These are phyloP conservation scores for Quercus suber DNA, from an alignment of 306 rosid species.

Conservation along the genomic window DNA sequence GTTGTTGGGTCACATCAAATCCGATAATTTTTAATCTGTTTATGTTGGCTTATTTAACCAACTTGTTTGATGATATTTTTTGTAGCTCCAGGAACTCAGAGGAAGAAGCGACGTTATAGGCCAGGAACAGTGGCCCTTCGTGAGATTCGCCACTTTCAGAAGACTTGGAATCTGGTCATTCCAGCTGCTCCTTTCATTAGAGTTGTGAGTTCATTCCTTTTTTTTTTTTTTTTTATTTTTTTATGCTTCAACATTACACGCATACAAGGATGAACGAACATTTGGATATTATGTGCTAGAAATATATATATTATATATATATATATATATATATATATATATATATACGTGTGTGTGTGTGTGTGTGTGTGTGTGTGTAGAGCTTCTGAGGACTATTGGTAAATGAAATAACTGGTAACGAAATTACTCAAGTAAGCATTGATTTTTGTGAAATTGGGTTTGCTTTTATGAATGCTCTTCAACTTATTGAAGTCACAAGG, in stretches of 20 bases:
- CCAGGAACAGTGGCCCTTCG: conserved; percentile 72
- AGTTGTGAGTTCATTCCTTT: conserved; percentile 41
- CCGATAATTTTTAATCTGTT: neutral
- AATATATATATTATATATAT: too few species aligned
- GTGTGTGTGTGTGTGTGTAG: too few species aligned
- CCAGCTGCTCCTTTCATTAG: conserved; percentile 73
- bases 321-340: too few species aligned
- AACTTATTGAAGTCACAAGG: too few species aligned
- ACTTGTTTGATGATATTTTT: neutral
- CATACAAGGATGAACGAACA: neutral
- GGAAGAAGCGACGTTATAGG: conserved; percentile 41
- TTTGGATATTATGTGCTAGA: neutral
- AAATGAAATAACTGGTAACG: too few species aligned
- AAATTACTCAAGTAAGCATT: too few species aligned
- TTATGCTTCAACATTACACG: neutral
- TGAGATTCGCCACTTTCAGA: conserved; percentile 70
- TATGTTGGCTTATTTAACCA: neutral
- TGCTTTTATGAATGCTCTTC: too few species aligned
- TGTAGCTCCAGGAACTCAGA: conserved; percentile 26
- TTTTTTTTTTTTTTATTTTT: too few species aligned
- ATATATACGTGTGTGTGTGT: too few species aligned
- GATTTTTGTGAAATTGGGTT: too few species aligned
- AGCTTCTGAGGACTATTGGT: too few species aligned
- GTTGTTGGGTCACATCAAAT: neutral
- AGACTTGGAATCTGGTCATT: conserved; percentile 37